phyloP scores from a whole-genome alignment of 106 monocot species.

The Dioscorea dumetorum region DNA sequence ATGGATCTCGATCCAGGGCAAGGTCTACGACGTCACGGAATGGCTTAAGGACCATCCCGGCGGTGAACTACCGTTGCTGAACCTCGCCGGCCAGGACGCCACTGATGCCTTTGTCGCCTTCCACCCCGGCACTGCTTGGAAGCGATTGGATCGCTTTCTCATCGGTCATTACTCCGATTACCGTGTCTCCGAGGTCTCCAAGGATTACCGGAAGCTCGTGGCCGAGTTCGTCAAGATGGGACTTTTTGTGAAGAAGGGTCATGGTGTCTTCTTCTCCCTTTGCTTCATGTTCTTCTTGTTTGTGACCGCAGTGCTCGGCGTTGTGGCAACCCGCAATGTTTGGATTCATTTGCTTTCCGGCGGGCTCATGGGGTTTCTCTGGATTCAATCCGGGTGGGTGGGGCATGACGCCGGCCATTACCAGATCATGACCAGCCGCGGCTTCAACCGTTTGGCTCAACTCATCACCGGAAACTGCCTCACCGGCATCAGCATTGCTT shows the following conservation, averaged over 20 bases:
- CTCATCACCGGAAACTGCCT: constrained; percentile 46
- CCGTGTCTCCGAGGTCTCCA: constrained; percentile 49
- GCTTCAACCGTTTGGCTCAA: constrained; percentile 23
- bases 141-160: constrained; percentile 40
- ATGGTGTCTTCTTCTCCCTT: constrained; percentile 16
- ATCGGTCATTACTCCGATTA: constrained; percentile 51
- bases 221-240: constrained; percentile 50
- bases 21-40: constrained; percentile 62
- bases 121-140: constrained; percentile 54
- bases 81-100: constrained; percentile 67
- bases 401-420: constrained; percentile 71
- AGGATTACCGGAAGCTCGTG: constrained; percentile 50
- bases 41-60: constrained; percentile 50
- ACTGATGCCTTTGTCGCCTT: constrained; percentile 70
- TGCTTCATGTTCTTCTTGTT: constrained; percentile 18
- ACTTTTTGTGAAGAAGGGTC: constrained; percentile 41
- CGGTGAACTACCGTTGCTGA: constrained; percentile 55
- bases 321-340: constrained; percentile 6
- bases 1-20: constrained; percentile 67
- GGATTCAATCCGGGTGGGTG: constrained; percentile 64
- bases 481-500: constrained; percentile 49
- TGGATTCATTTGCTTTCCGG: constrained; percentile 26
- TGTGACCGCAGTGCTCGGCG: constrained; percentile 17
- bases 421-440: constrained; percentile 23
- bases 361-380: constrained; percentile 39